A percentile compares a stretch with the other conserved stretches of the same genome.
Evolutionary conservation across 129 eudicot genomes (phyloP).

Genomic region (Dittrichia graveolens): DNA sequence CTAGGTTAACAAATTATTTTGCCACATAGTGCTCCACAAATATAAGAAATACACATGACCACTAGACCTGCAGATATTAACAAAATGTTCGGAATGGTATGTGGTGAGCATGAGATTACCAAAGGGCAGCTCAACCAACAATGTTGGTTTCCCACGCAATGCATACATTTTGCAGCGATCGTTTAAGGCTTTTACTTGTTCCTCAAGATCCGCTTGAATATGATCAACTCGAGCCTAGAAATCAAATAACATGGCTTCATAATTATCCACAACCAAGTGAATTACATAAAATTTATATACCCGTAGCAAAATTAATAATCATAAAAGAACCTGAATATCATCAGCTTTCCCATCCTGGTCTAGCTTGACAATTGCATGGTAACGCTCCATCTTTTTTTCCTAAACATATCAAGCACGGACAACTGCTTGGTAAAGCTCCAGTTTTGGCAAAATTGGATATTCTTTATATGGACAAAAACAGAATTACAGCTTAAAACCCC

Average conservation of each 20-base stretch:
- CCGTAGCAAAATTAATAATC: neutral
- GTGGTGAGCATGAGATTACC: slow-evolving; percentile 45
- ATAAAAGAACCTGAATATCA: slow-evolving; percentile 53
- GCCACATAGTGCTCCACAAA: too few species aligned
- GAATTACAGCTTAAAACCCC: too few species aligned
- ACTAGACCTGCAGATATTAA: neutral
- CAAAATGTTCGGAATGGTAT: neutral
- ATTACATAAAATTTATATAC: slow-evolving; percentile 10
- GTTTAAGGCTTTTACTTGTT: slow-evolving; percentile 66
- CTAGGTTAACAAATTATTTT: too few species aligned
- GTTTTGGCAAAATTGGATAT: neutral
- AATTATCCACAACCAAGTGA: neutral
- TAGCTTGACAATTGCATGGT: slow-evolving; percentile 73
- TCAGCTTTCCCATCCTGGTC: slow-evolving; percentile 78
- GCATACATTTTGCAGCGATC: slow-evolving; percentile 92
- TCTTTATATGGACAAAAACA: too few species aligned
- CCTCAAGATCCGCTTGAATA: slow-evolving; percentile 74
- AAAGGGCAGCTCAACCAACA: slow-evolving; percentile 89
- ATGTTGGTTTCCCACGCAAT: slow-evolving; percentile 76
- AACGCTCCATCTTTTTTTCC: slow-evolving; percentile 97
- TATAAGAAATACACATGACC: neutral
- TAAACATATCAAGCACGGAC: slow-evolving; percentile 27
- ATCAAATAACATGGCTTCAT: neutral
- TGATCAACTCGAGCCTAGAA: slow-evolving; percentile 60
- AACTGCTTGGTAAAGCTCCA: neutral